Evolutionary conservation across 208 protist species (phyloP), one percentile per base, ranked within the genome.

Genomic region (Naegleria lovaniensis): DNA sequence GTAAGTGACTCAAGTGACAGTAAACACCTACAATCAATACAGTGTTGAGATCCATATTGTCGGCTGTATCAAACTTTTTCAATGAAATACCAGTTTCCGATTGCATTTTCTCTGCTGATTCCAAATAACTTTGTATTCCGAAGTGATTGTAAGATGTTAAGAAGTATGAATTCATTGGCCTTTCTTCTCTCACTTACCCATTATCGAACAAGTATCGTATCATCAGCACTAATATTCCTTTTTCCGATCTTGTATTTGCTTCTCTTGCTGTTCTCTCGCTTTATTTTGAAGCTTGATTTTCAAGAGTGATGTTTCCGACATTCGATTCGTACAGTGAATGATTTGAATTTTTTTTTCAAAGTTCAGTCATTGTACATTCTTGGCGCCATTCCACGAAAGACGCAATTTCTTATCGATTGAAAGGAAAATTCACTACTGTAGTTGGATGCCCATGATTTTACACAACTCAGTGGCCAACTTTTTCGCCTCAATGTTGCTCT

Each of bases 11-110:
- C 13, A n/a, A n/a, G 58, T n/a, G 13, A 29, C 19, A n/a, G 25
- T 75, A 0, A n/a, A n/a, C 7, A 79, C 67, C 0, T 79, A 79
- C 67, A 79, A 88, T 58, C 0, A 88, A 90, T 48, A 97, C 92
- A 33, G 93, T 94, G 38, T 96, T 90, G 25, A 98, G 92, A 93
- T 97, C 96, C 90, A 98, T 95, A 91, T 98, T 98, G 92, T 98
- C 96, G 16, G 96, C 96, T 22, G 92, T 92, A 92, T 91, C 93
- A 90, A 94, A 94, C 59, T 96, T 92, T 19, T 93, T 91, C 33
- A 97, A 92, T 13, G 95, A 94, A 33, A 97, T 86, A 59, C 92
- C 91, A 90, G 95, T 96, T 90, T 97, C 96, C 85, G 95, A 94
- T 92, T 97, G 96, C 13, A 97, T 93, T 33, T 92, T 92, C 90